Evolutionary conservation across 2,329 filamentous ascomycete genomes (phyloP).

Genomic region (Fonsecaea erecta): DNA sequence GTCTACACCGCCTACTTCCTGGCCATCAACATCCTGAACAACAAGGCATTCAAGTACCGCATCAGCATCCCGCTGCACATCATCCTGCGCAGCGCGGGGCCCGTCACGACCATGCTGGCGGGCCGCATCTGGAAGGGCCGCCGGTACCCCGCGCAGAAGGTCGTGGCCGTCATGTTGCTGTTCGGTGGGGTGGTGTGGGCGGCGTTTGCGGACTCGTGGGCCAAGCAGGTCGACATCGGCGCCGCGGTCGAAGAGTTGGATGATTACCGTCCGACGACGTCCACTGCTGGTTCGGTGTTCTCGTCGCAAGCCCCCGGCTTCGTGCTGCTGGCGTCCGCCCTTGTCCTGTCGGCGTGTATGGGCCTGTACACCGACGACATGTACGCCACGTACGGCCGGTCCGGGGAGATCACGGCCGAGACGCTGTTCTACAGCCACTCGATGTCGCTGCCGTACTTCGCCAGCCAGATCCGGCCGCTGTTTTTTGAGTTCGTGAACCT

Average conservation of each 20-base stretch:
- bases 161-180: conserved; percentile 79
- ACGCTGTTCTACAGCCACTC: conserved; percentile 89
- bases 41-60: conserved; percentile 95
- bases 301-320: conserved; percentile 63
- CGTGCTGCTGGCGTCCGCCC: conserved; percentile 80
- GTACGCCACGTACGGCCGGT: conserved; percentile 77
- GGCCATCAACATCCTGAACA: conserved; percentile 92
- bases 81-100: conserved; percentile 91
- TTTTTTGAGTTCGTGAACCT: conserved; percentile 31
- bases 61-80: conserved; percentile 98
- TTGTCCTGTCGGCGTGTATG: conserved; percentile 90
- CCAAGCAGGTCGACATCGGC: conserved; percentile 56
- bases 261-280: neutral
- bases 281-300: neutral
- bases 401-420: conserved; percentile 77
- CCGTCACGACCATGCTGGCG: conserved; percentile 92
- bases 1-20: conserved; percentile 91
- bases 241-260: conserved; percentile 2
- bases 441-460: conserved; percentile 53
- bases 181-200: conserved; percentile 85
- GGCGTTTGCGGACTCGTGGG: conserved; percentile 84
- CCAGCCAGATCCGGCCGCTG: conserved; percentile 47
- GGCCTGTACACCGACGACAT: conserved; percentile 92
- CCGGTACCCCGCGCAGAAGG: conserved; percentile 77
- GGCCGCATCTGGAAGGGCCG: conserved; percentile 81